Conservation (phyloP, 1,284 basidiomycete species). For the Marasmius oreades region DNA sequence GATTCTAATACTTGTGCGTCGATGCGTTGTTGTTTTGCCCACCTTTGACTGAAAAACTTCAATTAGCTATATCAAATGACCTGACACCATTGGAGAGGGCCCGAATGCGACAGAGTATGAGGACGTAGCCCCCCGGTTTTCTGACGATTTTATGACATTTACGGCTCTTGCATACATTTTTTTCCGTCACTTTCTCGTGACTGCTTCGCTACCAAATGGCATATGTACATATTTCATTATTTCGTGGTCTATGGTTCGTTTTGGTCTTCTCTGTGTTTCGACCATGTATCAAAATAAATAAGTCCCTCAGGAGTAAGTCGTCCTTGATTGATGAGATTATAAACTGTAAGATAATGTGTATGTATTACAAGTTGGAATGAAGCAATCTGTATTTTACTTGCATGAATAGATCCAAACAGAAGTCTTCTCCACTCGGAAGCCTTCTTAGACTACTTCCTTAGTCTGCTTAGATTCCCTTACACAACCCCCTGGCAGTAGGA, state of each 20-base stretch:
- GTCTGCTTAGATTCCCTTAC: slow-evolving; percentile 23
- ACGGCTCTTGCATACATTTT: background rate
- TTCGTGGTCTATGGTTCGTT: background rate
- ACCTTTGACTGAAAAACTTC: slow-evolving; percentile 5
- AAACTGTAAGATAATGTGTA: too few relatives aligned
- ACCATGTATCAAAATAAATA: background rate
- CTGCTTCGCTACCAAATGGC: background rate
- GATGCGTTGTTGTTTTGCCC: background rate
- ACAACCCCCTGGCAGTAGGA: slow-evolving; percentile 60
- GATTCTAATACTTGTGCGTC: slow-evolving; percentile 46
- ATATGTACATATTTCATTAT: background rate
- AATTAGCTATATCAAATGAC: slow-evolving; percentile 38
- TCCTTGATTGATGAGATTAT: too few relatives aligned
- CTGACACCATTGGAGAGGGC: slow-evolving; percentile 57
- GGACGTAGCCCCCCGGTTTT: slow-evolving; percentile 15
- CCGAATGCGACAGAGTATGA: slow-evolving; percentile 41
- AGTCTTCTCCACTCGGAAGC: too few relatives aligned
- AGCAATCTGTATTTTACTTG: too few relatives aligned
- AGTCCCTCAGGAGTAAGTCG: too few relatives aligned
- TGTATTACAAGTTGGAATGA: too few relatives aligned
- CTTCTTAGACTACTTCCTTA: too few relatives aligned
- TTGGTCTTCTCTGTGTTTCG: background rate
- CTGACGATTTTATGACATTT: background rate
- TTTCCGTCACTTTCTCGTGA: background rate
- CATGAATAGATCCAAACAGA: too few relatives aligned